Base-by-base conservation (phyloP, 2,329 filamentous ascomycete species). In the Dissoconium aciculare region DNA sequence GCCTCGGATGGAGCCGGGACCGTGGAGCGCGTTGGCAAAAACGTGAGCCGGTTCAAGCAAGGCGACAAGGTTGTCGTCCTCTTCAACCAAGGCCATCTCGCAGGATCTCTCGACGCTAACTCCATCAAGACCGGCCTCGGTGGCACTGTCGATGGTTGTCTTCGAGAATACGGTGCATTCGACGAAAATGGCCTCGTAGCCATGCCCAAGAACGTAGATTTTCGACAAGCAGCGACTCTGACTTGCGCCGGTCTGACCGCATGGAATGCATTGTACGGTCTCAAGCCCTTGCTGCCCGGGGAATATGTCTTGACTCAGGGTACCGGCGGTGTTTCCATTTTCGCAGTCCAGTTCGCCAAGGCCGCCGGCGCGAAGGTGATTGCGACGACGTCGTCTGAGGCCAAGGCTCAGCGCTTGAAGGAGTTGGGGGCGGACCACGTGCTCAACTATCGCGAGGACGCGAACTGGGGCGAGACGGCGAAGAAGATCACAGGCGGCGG, bases 241-340 rank as follows among this genome's bases (percentile, higher is more conserved):
- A 53, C 55, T 12, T 68, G 64, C 40, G 57, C 58, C 1, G 57
- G 49, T 4, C 34, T 61, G 30, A 62, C 57, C 2, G 64, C 66
- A 1, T 69, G 65, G 65, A 68, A 69, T 42, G 62, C 58, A 0
- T 51, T 69, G 5, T 67, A 64, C 38, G 66, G 66, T 8, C 42
- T 68, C 4, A 48, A 58, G 40, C 44, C 45, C 5, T 34, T 59
- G 5, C 51, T 47, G 36, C 45, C 54, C 2, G 60, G 57, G 2
- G 47, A 58, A 26, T 58, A 50, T 31, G 72, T 81, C 3, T 60
- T 81, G 17, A 73, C 73, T 1, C 72, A 79, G 52, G 76, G 75
- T n/a, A 79, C 74, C 0, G 75, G 76, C 12, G 75, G 75, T 35
- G 75, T 80, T 5, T 69, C 64, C 38, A 62, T 78, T 36, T 77